phyloP scores from a whole-genome alignment of 2,329 filamentous ascomycete genomes.

The Colletotrichum australisinense region DNA sequence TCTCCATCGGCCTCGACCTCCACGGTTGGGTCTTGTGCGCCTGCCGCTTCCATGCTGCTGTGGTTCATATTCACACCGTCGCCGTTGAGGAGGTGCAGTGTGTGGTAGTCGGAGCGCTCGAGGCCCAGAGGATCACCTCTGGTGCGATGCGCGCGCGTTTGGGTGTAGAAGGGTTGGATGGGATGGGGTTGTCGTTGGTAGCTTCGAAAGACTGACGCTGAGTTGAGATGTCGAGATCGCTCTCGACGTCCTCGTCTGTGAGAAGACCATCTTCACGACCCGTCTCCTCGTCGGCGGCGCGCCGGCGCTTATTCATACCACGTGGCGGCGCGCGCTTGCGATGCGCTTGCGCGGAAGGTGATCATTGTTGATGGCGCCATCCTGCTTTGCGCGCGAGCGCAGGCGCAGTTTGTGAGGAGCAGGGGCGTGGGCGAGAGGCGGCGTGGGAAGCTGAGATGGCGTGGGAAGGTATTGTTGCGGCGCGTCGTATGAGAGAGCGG shows the following conservation, averaged over 20 bases:
- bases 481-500: conserved; percentile 48
- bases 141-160: conserved; percentile 71
- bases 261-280: conserved; percentile 50
- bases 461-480: conserved; percentile 48
- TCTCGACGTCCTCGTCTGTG: conserved; percentile 44
- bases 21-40: conserved; percentile 48
- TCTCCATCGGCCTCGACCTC: conserved; percentile 58
- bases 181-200: conserved; percentile 37
- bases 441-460: conserved; percentile 61
- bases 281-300: conserved; percentile 58
- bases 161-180: conserved; percentile 61
- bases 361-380: conserved; percentile 42
- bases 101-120: conserved; percentile 68
- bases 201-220: conserved; percentile 23
- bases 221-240: conserved; percentile 49
- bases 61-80: conserved; percentile 40
- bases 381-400: conserved; percentile 55
- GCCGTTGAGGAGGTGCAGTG: conserved; percentile 51
- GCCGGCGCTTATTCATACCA: conserved; percentile 65
- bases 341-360: conserved; percentile 58
- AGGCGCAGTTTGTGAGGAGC: conserved; percentile 66
- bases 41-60: conserved; percentile 16
- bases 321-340: conserved; percentile 59
- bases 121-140: conserved; percentile 69
- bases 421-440: conserved; percentile 64